Conservation (phyloP, 148 eudicot genomes). For the Polygonum aviculare region DNA sequence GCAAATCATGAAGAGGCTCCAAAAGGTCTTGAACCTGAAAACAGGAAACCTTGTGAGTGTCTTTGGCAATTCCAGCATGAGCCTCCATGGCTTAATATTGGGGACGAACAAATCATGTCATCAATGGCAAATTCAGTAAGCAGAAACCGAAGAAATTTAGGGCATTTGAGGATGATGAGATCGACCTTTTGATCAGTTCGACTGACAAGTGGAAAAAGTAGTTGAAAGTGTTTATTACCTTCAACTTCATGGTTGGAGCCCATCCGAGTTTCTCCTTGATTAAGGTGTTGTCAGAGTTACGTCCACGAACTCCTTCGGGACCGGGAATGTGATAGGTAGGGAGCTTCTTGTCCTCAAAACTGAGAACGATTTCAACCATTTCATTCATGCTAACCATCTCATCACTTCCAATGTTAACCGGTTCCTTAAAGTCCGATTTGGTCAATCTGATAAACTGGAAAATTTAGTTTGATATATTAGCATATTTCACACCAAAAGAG, state of each 20-base stretch:
- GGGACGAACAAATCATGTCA: no score
- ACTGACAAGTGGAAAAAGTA: not conserved
- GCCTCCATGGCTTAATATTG: no score
- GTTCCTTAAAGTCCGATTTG: slow-evolving; percentile 79
- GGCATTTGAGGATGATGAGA: no score
- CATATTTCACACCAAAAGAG: no score
- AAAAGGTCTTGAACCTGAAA: slow-evolving; percentile 75
- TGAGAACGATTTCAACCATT: slow-evolving; percentile 87
- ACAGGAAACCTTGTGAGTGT: no score
- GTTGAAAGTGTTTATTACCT: slow-evolving; percentile 31
- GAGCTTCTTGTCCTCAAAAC: slow-evolving; percentile 72
- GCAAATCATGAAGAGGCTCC: slow-evolving; percentile 52
- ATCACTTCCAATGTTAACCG: no score
- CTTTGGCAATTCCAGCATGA: no score
- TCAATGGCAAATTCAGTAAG: no score
- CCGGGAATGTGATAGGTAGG: slow-evolving; percentile 93
- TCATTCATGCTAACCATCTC: slow-evolving; percentile 99
- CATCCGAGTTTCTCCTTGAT: slow-evolving; percentile 95
- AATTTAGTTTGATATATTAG: not conserved
- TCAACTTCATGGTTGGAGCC: slow-evolving; percentile 88
- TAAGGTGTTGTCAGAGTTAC: slow-evolving; percentile 89
- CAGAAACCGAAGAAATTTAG: no score
- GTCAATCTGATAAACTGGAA: slow-evolving; percentile 41
- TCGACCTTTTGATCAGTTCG: no score
- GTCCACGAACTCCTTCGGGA: slow-evolving; percentile 96